Evolutionary conservation across 768 basidiomycete genomes (phyloP), one percentile per base, ranked within the genome.

Genomic region (Suillus tomentosus): DNA sequence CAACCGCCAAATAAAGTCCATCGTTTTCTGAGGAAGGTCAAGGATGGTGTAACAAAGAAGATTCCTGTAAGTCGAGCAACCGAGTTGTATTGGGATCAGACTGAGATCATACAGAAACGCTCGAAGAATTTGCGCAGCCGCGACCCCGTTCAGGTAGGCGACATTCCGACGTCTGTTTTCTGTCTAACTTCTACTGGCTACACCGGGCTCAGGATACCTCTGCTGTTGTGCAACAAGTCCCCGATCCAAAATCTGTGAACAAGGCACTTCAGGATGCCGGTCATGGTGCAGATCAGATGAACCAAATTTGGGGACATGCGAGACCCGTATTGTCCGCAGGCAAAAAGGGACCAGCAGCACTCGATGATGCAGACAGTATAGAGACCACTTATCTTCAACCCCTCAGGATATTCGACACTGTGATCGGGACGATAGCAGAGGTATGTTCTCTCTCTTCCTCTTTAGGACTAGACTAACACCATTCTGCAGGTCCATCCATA

Each of bases 401-500:
- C 3, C 7, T 6, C 24, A 24, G 24, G 24, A 24, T 24, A 24
- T 24, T 24, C 24, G 24, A 24, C 24, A 24, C 24, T 24, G 14
- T 50, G 10, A 37, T 45, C 27, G 39, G 34, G 24, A 34, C 22
- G 13, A 8, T 61, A 5, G 39, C 60, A 6, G 45, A 24, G 19
- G 60, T 61, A 34, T 31, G 43, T 19, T 2, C 37, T 31, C 31
- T 31, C 45, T 14, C 27, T 62, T 13, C 3, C n/a, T 57, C 2
- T 5, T 2, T 36, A 17, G 51, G 56, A 3, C 22, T 10, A n/a
- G 24, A 24, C 45, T 47, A 31, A 27, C 50, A 1, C 3, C 9
- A 5, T 19, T 9, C 13, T 11, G 1, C 4, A 64, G 63, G 22
- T 64, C 2, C 63, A 64, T 27, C 63, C 63, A 1, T 64, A 64